Evolutionary conservation across 2,329 filamentous ascomycete genomes (phyloP), one percentile per base, ranked within the genome.

Genomic region (Fusarium proliferatum): DNA sequence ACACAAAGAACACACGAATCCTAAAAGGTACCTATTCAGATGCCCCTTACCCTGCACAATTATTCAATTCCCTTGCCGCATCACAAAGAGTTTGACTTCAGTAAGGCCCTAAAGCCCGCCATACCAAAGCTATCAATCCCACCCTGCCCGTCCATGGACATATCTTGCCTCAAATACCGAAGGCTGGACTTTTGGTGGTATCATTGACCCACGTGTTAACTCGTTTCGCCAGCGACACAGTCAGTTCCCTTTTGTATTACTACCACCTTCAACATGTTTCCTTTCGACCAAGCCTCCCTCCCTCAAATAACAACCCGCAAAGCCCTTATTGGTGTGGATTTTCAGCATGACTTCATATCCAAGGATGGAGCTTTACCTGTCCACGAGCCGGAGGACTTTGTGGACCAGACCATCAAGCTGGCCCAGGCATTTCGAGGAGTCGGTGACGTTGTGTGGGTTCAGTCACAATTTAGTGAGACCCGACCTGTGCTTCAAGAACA

Each of bases 271-370:
- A 74, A 61, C 68, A 89, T 89, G 84, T 89, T 91, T 78, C 80
- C 87, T 69, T 89, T 91, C 79, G 87, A 90, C 75, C 82, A 85
- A 43, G 81, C 86, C 51, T 84, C 85, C 41, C 84, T 92, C 26
- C 90, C 90, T 16, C 83, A 87, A 55, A 82, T 92, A 59, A 84
- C 82, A 36, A 89, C 89, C 13, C 87, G 90, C 58, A 89, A 89
- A 82, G 96, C 94, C 2, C 86, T 99, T 48, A 85, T 98, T 26
- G 85, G 97, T 23, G 87, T 98, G 72, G 96, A 97, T 78, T 89
- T 97, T 41, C 96, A 98, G 79, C 94, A 97, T 77, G 96, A 98
- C 81, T 97, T 98, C 78, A 84, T 97, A 65, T 87, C 90, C 11
- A 83, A 89, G 3, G 87, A 90, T 57, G 93, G 93, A 61, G 88